Base-by-base conservation (phyloP, 257 asterid genomes). In the Solanum pinnatisectum region DNA sequence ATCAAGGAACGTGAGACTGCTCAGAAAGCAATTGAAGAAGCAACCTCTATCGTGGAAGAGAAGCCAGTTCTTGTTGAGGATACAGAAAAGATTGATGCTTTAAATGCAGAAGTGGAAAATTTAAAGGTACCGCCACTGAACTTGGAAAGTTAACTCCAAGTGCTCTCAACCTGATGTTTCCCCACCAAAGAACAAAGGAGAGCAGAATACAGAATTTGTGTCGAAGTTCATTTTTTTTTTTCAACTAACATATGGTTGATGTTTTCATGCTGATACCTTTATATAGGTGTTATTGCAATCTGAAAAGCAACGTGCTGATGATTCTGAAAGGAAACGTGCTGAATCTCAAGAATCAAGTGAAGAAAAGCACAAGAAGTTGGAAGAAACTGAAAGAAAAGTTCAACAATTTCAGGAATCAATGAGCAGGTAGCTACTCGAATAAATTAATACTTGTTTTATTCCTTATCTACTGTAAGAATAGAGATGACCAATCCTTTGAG, bases 21-120 rank as follows among this genome's bases (percentile, higher is more conserved):
- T 91, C 96, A 94, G 91, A 96, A 93, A 92, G 99, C 99, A 87
- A 90, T 95, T 77, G 98, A 93, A 91, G 99, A 96, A 92, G 99
- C 93, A 88, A 87, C 94, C 84, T 88, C 96, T 36, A 89, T 95
- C 78, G 96, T 95, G 82, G 91, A 94, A 39, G 99, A 97, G 85
- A 91, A 92, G 79, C 78, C 91, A 22, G 95, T 95, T 87, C 98
- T 97, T 84, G 97, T 97, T 82, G 99, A 95, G 92, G 95, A 97
- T 90, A 96, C 99, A n/a, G 94, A 91, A 78, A 96, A 95, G 91
- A 89, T 94, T 86, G 99, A 97, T 86, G 92, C 96, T 90, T 93
- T 96, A 85, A 91, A 93, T 63, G 94, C 91, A 52, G 98, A 97
- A 90, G 87, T 95, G 88, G 98, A 95, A 35, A 92, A 92, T 70